A percentile compares a stretch with the other conserved stretches of the same genome.
Conservation (phyloP, 2,329 filamentous ascomycete genomes). For the Fusarium redolens region DNA sequence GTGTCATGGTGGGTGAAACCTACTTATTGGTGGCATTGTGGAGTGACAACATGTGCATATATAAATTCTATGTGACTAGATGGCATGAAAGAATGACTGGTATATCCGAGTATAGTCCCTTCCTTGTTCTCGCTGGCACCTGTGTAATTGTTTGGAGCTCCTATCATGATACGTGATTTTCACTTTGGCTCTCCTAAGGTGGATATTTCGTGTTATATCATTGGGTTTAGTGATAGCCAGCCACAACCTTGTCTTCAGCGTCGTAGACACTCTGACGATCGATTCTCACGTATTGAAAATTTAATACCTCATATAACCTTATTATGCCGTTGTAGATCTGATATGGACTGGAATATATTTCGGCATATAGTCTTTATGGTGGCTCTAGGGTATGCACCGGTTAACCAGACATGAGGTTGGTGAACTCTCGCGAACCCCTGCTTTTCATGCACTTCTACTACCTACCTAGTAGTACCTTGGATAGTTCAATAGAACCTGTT, state of each 20-base stretch:
- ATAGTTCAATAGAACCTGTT: no score
- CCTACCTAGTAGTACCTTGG: no score
- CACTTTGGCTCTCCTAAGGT: neutral
- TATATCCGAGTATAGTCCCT: no score
- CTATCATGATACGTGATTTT: neutral
- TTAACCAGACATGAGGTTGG: no score
- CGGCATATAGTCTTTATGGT: neutral
- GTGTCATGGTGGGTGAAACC: neutral
- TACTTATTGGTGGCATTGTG: neutral
- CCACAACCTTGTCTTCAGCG: neutral
- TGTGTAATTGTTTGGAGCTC: no score
- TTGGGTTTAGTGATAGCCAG: neutral
- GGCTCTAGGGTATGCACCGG: neutral
- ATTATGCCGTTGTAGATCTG: neutral
- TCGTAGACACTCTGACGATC: neutral
- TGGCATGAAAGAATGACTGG: neutral
- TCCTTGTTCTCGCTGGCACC: neutral
- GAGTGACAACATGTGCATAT: neutral
- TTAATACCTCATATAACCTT: neutral
- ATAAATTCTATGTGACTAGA: neutral
- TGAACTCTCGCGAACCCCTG: no score
- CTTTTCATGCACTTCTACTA: no score
- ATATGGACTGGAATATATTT: neutral
- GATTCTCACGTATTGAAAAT: neutral
- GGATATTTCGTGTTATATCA: neutral